These are phyloP conservation scores for Salvia splendens DNA, from an alignment of 257 asterid species.

Conservation along the genomic window DNA sequence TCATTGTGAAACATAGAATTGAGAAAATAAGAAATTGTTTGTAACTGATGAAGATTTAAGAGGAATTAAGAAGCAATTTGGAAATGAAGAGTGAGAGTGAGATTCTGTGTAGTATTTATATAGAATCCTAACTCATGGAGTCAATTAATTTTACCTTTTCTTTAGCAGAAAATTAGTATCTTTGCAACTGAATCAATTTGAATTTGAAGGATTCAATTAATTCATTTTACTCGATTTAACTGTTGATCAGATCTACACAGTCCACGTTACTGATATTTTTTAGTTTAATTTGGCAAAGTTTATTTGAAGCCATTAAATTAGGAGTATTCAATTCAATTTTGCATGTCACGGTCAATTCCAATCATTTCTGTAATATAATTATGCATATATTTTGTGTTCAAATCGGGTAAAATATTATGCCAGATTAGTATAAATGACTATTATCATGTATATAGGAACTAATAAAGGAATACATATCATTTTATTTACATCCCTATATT, in stretches of 20 bases:
- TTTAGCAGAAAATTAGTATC: slow-evolving; percentile 4
- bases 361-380: too few species aligned
- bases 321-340: too few species aligned
- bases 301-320: background rate
- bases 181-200: background rate
- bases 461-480: too few species aligned
- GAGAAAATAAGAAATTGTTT: background rate
- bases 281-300: background rate
- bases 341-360: too few species aligned
- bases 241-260: too few species aligned
- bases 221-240: background rate
- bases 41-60: slow-evolving; percentile 8
- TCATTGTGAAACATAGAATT: slow-evolving; percentile 2
- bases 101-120: slow-evolving; percentile 9
- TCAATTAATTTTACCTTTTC: slow-evolving; percentile 26
- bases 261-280: background rate
- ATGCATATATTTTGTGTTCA: too few species aligned
- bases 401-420: too few species aligned
- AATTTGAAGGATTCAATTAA: slow-evolving; percentile 1
- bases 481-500: too few species aligned
- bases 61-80: background rate
- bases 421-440: too few species aligned
- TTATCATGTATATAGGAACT: too few species aligned
- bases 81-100: background rate
- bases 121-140: slow-evolving; percentile 7